phyloP scores from a whole-genome alignment of 2,329 filamentous ascomycete genomes.

The Colletotrichum sp. region DNA sequence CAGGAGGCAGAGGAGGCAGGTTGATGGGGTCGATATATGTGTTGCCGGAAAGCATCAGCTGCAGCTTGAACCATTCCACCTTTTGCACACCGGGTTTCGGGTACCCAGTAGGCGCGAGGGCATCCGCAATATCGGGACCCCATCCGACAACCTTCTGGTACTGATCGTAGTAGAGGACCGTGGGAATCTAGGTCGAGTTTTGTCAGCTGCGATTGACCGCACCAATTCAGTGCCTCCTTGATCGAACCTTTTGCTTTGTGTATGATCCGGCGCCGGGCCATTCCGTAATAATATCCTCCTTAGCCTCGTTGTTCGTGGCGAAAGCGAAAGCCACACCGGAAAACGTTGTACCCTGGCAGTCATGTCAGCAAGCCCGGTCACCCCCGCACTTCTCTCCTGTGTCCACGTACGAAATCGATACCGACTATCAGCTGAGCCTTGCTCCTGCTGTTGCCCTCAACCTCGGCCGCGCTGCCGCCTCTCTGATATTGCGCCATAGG shows the following conservation, averaged over 20 bases:
- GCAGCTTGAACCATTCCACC: conserved; percentile 99
- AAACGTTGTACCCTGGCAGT: conserved; percentile 85
- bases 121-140: conserved; percentile 98
- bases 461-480: conserved; percentile 67
- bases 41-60: conserved; percentile 98
- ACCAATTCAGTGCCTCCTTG: no score
- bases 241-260: conserved; percentile 92
- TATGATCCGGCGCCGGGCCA: conserved; percentile 98
- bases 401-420: conserved; percentile 86
- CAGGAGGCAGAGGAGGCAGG: conserved; percentile 92
- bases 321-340: conserved; percentile 97
- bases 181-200: conserved; percentile 77
- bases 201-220: neutral
- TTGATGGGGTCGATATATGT: conserved; percentile 99
- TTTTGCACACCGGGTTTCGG: conserved; percentile 98
- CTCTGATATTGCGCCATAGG: conserved; percentile 34
- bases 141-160: conserved; percentile 99
- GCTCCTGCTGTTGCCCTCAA: conserved; percentile 86
- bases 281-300: conserved; percentile 98
- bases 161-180: conserved; percentile 99
- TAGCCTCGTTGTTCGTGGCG: conserved; percentile 95
- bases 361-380: conserved; percentile 4
- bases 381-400: neutral
- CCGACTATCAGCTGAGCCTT: conserved; percentile 98
- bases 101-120: conserved; percentile 93